Percentiles rank a stretch among this genome's conserved stretches.
Conservation (phyloP, 176 grass and related monocot species). For the Thalia dealbata region DNA sequence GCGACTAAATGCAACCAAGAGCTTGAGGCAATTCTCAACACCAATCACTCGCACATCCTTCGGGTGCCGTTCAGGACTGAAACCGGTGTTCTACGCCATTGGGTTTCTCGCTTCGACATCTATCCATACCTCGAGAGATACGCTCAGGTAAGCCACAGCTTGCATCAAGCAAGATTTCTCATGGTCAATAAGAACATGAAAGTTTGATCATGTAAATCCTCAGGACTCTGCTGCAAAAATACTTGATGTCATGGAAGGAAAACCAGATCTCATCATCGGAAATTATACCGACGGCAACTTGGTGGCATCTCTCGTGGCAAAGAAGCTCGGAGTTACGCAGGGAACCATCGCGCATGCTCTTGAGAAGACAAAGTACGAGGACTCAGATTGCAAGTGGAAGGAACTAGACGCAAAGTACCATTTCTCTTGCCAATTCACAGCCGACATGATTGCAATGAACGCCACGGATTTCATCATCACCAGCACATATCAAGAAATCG, state of each 20-base stretch:
- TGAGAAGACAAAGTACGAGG: slow-evolving; percentile 90
- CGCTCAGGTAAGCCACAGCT: slow-evolving; percentile 49
- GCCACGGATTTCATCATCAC: slow-evolving; percentile 87
- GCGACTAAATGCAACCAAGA: slow-evolving; percentile 92
- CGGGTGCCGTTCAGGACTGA: slow-evolving; percentile 76
- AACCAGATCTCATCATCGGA: slow-evolving; percentile 90
- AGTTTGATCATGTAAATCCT: background rate
- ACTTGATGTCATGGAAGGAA: slow-evolving; percentile 70
- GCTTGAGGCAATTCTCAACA: slow-evolving; percentile 64
- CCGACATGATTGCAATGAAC: slow-evolving; percentile 97
- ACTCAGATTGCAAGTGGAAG: slow-evolving; percentile 90
- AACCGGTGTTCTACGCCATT: slow-evolving; percentile 49
- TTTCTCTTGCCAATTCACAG: slow-evolving; percentile 96
- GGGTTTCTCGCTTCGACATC: slow-evolving; percentile 90
- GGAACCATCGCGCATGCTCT: slow-evolving; percentile 93
- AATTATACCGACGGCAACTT: slow-evolving; percentile 96
- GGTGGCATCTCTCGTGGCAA: slow-evolving; percentile 74
- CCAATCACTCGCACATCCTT: slow-evolving; percentile 70
- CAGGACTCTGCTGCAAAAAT: slow-evolving; percentile 74
- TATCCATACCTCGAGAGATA: slow-evolving; percentile 99
- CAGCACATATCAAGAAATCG: slow-evolving; percentile 95
- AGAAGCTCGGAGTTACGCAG: slow-evolving; percentile 78
- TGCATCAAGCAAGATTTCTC: background rate
- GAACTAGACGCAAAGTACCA: slow-evolving; percentile 81
- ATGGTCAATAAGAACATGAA: background rate